Evolutionary conservation across 2,329 filamentous ascomycete species (phyloP).

Genomic region (Pseudopithomyces maydicus): DNA sequence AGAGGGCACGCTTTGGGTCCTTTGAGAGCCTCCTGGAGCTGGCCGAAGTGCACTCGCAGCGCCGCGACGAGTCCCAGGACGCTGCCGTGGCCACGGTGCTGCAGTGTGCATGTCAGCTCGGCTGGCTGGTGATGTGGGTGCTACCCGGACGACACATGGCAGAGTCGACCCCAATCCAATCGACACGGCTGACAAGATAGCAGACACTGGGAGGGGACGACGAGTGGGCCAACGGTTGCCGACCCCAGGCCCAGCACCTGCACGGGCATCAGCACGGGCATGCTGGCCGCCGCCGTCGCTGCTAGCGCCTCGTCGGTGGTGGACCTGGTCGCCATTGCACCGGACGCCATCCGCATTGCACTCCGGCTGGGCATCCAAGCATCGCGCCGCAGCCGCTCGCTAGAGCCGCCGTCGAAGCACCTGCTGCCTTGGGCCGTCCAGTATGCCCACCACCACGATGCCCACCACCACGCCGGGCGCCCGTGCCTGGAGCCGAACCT

Average conservation of each 20-base stretch:
- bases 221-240: not conserved
- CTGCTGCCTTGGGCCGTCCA: not conserved
- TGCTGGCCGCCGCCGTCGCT: not conserved
- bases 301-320: not conserved
- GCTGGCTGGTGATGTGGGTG: not conserved
- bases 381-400: not conserved
- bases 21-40: not conserved
- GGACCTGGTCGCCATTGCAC: not conserved
- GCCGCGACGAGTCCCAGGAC: not conserved
- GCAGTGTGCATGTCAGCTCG: not conserved
- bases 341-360: not conserved
- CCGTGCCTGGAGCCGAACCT: not conserved
- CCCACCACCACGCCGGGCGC: not conserved
- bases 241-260: not conserved
- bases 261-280: not conserved
- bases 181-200: not conserved
- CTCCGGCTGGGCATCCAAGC: not conserved
- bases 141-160: not conserved
- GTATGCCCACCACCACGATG: no score
- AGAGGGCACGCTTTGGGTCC: not conserved
- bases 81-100: not conserved
- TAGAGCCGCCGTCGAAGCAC: not conserved
- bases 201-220: not conserved
- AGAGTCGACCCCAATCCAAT: no score
- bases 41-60: not conserved